Conservation (phyloP, 2,329 filamentous ascomycete species). For the Sphaceloma murrayae region DNA sequence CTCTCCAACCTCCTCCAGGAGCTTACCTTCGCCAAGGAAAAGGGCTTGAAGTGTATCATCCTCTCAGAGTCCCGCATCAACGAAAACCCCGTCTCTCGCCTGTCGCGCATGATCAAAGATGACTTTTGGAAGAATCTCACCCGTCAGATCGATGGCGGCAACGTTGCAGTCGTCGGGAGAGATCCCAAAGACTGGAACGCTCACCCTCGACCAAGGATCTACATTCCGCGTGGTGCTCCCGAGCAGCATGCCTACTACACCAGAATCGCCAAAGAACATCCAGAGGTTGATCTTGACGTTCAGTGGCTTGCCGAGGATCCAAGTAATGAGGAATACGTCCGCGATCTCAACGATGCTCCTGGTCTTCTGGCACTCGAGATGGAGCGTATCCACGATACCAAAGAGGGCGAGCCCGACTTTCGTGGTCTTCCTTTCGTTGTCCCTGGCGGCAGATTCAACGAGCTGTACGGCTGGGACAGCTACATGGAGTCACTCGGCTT, state of each 20-base stretch:
- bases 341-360: conserved; percentile 75
- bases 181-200: conserved; percentile 95
- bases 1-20: conserved; percentile 94
- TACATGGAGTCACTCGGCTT: conserved; percentile 96
- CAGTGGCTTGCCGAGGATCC: conserved; percentile 68
- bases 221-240: conserved; percentile 73
- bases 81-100: conserved; percentile 85
- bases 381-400: conserved; percentile 54
- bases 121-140: conserved; percentile 92
- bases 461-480: conserved; percentile 97
- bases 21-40: conserved; percentile 82
- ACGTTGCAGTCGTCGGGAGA: conserved; percentile 72
- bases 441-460: conserved; percentile 93
- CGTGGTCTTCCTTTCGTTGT: conserved; percentile 90
- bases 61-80: conserved; percentile 85
- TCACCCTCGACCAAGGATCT: conserved; percentile 82
- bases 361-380: conserved; percentile 85
- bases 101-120: conserved; percentile 76
- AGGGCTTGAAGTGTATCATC: conserved; percentile 78
- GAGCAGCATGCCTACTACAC: conserved; percentile 87
- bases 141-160: conserved; percentile 77
- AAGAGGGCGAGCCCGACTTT: conserved; percentile 60
- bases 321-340: conserved; percentile 52
- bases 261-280: conserved; percentile 64
- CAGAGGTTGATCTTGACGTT: conserved; percentile 81